Conservation (phyloP, 2,329 filamentous ascomycete species). For the Scopulariopsis brevicaulis region DNA sequence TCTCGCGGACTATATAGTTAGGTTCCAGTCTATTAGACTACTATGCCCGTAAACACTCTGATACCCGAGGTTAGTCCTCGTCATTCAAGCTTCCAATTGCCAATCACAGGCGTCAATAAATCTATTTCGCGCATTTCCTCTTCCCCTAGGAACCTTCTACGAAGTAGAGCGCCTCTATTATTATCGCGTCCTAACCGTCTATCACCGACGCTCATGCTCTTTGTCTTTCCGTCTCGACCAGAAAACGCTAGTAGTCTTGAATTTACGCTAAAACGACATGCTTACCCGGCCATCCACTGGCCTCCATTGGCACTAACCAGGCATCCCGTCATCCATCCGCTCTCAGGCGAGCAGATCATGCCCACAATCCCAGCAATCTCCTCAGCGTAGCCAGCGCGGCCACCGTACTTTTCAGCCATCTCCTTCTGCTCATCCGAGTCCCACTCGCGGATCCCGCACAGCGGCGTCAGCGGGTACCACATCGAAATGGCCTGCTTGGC, state of each 20-base stretch:
- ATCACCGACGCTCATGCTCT: no score
- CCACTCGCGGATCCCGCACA: slow-evolving; percentile 23
- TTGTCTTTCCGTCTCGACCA: not conserved
- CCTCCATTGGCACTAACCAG: slow-evolving; percentile 60
- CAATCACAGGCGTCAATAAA: no score
- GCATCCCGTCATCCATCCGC: slow-evolving; percentile 58
- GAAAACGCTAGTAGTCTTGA: no score
- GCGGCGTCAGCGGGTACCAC: slow-evolving; percentile 35
- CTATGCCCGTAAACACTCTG: no score
- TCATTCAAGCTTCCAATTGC: no score
- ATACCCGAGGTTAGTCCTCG: no score
- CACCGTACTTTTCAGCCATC: slow-evolving; percentile 35
- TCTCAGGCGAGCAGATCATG: slow-evolving; percentile 58
- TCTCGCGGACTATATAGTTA: no score
- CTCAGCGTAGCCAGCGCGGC: slow-evolving; percentile 45
- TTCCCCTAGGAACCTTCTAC: no score
- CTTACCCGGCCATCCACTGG: slow-evolving; percentile 7
- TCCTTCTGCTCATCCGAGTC: slow-evolving; percentile 16
- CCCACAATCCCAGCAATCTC: slow-evolving; percentile 61
- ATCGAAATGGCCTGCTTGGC: slow-evolving; percentile 22
- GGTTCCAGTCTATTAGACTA: no score
- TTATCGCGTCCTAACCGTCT: no score
- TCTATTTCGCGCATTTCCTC: no score
- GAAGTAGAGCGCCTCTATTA: no score
- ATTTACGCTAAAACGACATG: not conserved